phyloP scores from a whole-genome alignment of 164 flowering plant genomes.

The Aristolochia contorta region DNA sequence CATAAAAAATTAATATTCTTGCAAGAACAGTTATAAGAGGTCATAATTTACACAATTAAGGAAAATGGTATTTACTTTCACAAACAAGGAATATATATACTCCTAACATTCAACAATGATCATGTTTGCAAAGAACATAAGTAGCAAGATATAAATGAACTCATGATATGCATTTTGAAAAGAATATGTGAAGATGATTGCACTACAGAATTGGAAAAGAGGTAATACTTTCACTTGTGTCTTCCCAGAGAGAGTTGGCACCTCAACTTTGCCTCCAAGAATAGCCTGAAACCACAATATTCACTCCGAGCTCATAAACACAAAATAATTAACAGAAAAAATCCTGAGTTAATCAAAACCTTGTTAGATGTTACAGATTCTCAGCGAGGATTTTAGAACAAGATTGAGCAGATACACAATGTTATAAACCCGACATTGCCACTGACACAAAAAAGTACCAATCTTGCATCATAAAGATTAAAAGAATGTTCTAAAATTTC shows the following conservation, averaged over 20 bases:
- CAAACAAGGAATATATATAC: no score
- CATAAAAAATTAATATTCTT: no score
- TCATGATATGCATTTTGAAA: not conserved
- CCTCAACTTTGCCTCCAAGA: slow-evolving; percentile 81
- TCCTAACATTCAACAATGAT: no score
- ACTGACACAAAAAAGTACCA: not conserved
- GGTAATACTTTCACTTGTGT: slow-evolving; percentile 44
- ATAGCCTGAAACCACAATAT: slow-evolving; percentile 48
- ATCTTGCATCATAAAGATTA: no score
- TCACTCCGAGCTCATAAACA: not conserved
- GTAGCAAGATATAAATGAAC: not conserved
- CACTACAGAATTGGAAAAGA: slow-evolving; percentile 2
- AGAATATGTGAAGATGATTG: not conserved
- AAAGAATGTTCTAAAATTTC: not conserved
- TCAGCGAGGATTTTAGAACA: not conserved
- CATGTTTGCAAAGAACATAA: no score
- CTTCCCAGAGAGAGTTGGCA: slow-evolving; percentile 76
- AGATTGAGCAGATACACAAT: not conserved
- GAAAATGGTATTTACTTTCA: no score
- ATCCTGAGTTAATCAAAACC: not conserved
- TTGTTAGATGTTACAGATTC: no score
- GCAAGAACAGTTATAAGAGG: no score
- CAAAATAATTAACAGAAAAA: slow-evolving; percentile 1
- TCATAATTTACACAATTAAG: no score
- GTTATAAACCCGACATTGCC: not conserved